phyloP scores from a whole-genome alignment of 2,329 filamentous ascomycete species.

The Neoscytalidium dimidiatum region DNA sequence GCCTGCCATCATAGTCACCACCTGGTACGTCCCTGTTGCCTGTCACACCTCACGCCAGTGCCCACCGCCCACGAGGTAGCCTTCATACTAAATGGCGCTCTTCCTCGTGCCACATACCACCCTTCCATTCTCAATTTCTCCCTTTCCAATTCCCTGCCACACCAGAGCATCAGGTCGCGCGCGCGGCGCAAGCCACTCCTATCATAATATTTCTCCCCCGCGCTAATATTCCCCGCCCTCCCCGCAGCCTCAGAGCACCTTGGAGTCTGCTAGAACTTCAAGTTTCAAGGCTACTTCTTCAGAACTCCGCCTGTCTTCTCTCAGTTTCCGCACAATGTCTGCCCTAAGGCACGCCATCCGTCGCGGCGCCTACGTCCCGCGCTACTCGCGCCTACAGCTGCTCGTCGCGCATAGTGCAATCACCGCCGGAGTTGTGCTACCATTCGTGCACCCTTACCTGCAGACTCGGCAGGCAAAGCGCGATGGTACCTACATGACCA shows the following conservation, averaged over 20 bases:
- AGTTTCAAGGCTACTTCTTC: neutral
- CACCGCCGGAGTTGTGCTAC: slow-evolving; percentile 39
- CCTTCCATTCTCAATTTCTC: neutral
- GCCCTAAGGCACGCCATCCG: slow-evolving; percentile 27
- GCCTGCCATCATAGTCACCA: slow-evolving; percentile 3
- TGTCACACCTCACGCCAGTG: neutral
- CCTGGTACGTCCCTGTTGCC: slow-evolving; percentile 9
- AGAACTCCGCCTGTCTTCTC: too few relatives aligned
- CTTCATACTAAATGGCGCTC: slow-evolving; percentile 2
- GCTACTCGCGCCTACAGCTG: slow-evolving; percentile 38
- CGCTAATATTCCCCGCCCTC: neutral
- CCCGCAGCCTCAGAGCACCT: neutral
- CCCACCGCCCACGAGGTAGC: neutral
- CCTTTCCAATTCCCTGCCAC: neutral
- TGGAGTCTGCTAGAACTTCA: neutral
- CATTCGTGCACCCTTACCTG: slow-evolving; percentile 42
- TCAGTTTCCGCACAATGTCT: too few relatives aligned
- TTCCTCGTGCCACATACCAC: neutral
- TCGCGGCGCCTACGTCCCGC: slow-evolving; percentile 33
- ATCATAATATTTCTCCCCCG: neutral
- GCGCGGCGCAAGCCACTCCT: neutral
- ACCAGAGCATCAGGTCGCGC: neutral
- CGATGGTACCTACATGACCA: slow-evolving; percentile 39
- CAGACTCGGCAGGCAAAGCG: slow-evolving; percentile 38
- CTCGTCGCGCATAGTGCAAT: slow-evolving; percentile 29